Evolutionary conservation across 108 stramenopile species (phyloP).

Genomic region (Heterococcus sp.): DNA sequence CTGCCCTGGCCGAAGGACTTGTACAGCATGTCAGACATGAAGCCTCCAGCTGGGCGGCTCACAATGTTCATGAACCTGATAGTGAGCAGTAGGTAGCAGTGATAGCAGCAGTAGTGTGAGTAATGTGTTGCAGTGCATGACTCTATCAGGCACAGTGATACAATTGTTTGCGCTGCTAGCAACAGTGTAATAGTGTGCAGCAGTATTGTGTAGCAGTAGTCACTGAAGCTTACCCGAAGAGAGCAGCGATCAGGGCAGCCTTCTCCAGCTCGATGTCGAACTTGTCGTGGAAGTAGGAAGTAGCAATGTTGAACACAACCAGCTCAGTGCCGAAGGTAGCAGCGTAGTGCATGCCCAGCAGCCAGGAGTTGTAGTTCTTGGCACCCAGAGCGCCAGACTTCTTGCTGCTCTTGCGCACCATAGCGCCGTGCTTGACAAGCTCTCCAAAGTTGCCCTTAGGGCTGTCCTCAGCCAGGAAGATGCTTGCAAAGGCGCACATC

Average conservation of each 20-base stretch:
- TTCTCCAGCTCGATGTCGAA: constrained; percentile 44
- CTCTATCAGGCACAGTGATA: no score
- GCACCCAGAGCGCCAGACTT: neutral
- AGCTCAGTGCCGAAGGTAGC: constrained; percentile 86
- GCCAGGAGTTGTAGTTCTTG: constrained; percentile 47
- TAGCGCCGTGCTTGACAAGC: constrained; percentile 67
- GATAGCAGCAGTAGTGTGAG: no score
- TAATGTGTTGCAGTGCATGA: no score
- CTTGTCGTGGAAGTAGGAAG: constrained; percentile 74
- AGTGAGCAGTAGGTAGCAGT: no score
- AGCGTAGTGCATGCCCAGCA: constrained; percentile 78
- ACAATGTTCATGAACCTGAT: constrained; percentile 19
- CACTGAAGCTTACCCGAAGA: no score
- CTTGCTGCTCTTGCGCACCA: constrained; percentile 44
- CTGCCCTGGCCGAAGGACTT: constrained; percentile 4
- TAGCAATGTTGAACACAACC: constrained; percentile 80
- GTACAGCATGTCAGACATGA: neutral
- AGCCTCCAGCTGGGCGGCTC: neutral
- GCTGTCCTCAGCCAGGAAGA: constrained; percentile 65
- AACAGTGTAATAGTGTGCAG: no score
- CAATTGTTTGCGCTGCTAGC: no score
- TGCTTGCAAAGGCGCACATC: neutral
- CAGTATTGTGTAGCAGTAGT: no score
- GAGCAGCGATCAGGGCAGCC: constrained; percentile 71
- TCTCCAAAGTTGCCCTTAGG: constrained; percentile 80